A percentile compares a stretch with the other conserved stretches of the same genome.
Evolutionary conservation across 1,284 basidiomycete species (phyloP).

Genomic region (Malassezia nana): DNA sequence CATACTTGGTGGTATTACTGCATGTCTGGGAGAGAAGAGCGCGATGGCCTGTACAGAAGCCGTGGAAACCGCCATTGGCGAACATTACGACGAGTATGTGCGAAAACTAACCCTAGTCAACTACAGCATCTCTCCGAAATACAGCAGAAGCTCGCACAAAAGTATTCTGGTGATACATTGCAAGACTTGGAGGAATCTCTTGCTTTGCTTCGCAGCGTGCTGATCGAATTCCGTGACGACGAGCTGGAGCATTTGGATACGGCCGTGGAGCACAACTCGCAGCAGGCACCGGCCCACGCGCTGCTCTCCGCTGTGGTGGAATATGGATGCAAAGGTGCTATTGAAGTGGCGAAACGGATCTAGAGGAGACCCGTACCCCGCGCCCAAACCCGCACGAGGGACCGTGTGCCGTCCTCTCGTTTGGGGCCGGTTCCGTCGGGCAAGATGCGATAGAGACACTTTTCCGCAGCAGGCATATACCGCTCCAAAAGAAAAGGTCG

Average conservation of each 20-base stretch:
- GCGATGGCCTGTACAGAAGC: conserved; percentile 98
- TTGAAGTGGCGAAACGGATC: conserved; percentile 72
- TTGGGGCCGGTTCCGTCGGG: conserved; percentile 12
- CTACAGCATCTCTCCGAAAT: conserved; percentile 28
- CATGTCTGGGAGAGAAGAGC: conserved; percentile 77
- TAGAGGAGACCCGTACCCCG: conserved; percentile 44
- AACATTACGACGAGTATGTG: conserved; percentile 86
- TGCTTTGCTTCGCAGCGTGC: conserved; percentile 63
- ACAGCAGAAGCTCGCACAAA: conserved; percentile 13
- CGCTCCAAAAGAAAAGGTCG: conserved; percentile 2
- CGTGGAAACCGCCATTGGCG: conserved; percentile 92
- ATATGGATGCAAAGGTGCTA: conserved; percentile 75
- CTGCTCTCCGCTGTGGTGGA: conserved; percentile 75
- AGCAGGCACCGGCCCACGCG: conserved; percentile 83
- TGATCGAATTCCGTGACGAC: conserved; percentile 82
- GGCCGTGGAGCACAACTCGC: conserved; percentile 77
- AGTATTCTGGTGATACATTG: conserved; percentile 1
- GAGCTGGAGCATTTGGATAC: conserved; percentile 88
- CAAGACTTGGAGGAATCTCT: conserved; percentile 8
- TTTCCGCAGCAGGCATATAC: neutral
- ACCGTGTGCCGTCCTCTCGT: conserved; percentile 10
- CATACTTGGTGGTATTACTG: conserved; percentile 72
- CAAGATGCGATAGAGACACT: conserved; percentile 11
- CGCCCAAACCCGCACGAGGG: conserved; percentile 11
- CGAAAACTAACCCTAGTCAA: conserved; percentile 20